Evolutionary conservation across 306 rosid genomes (phyloP).

Genomic region (Cicer arietinum): DNA sequence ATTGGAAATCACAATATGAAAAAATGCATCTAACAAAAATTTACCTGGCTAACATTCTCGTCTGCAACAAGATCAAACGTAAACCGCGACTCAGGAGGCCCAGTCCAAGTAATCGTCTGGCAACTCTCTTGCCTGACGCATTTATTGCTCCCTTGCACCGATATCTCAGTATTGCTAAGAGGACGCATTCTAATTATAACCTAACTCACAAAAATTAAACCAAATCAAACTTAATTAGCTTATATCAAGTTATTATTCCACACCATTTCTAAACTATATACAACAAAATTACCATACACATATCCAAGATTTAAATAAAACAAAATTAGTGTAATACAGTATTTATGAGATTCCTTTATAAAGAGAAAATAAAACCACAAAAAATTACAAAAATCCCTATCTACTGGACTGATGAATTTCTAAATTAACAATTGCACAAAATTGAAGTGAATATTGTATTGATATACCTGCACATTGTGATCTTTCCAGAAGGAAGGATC

Average conservation of each 20-base stretch:
- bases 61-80: conserved; percentile 97
- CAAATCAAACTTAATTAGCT: conserved; percentile 21
- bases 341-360: not conserved
- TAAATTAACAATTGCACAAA: not conserved
- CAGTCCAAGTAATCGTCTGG: conserved; percentile 86
- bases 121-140: conserved; percentile 84
- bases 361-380: not conserved
- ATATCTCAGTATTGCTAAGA: conserved; percentile 76
- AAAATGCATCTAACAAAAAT: conserved; percentile 19
- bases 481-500: conserved; percentile 98
- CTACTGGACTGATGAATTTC: not conserved
- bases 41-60: conserved; percentile 92
- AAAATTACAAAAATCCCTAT: not conserved
- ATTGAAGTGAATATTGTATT: not conserved
- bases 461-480: conserved; percentile 88
- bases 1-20: not conserved
- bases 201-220: conserved; percentile 49
- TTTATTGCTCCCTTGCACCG: conserved; percentile 84
- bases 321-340: not conserved
- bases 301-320: not conserved
- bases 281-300: not conserved
- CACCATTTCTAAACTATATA: not conserved
- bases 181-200: conserved; percentile 97
- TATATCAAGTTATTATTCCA: conserved; percentile 5
- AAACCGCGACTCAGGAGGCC: conserved; percentile 92